phyloP scores from a whole-genome alignment of 352 stramenopile species.

The Phytophthora sansomeana region DNA sequence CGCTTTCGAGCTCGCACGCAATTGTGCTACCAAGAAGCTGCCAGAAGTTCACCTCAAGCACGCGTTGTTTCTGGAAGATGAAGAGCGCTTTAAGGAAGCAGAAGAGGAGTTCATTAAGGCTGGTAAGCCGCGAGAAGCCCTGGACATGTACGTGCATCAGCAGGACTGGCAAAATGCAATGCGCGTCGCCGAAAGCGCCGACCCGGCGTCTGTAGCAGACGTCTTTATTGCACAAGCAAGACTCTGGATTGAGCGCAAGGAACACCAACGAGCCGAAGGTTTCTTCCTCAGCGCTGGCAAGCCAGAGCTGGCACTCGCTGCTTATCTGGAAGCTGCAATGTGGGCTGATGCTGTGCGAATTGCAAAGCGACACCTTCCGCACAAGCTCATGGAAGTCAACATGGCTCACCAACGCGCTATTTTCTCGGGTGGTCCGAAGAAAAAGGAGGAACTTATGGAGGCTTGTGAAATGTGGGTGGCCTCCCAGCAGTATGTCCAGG shows the following conservation, averaged over 20 bases:
- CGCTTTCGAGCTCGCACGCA: conserved; percentile 92
- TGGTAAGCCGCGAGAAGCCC: conserved; percentile 92
- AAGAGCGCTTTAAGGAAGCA: conserved; percentile 94
- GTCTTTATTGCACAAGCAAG: conserved; percentile 93
- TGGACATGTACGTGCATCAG: conserved; percentile 97
- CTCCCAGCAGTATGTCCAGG: conserved; percentile 89
- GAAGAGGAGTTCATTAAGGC: conserved; percentile 94
- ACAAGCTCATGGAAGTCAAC: conserved; percentile 93
- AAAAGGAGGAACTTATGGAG: conserved; percentile 85
- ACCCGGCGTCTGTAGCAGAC: conserved; percentile 89
- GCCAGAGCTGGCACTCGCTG: conserved; percentile 89
- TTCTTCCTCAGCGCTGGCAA: conserved; percentile 94
- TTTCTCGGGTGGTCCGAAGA: conserved; percentile 78
- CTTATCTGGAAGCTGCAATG: conserved; percentile 87
- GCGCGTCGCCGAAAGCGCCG: conserved; percentile 91
- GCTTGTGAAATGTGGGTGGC: conserved; percentile 91
- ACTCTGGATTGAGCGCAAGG: conserved; percentile 86
- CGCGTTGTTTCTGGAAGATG: conserved; percentile 93
- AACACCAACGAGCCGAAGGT: conserved; percentile 85
- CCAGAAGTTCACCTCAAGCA: conserved; percentile 94
- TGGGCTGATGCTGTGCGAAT: conserved; percentile 92
- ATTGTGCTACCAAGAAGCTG: conserved; percentile 88
- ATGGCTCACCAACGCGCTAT: conserved; percentile 84
- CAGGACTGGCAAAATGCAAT: conserved; percentile 94
- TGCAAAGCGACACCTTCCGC: conserved; percentile 91